Evolutionary conservation across 768 basidiomycete genomes (phyloP).

Genomic region (Cystobasidium tubakii): DNA sequence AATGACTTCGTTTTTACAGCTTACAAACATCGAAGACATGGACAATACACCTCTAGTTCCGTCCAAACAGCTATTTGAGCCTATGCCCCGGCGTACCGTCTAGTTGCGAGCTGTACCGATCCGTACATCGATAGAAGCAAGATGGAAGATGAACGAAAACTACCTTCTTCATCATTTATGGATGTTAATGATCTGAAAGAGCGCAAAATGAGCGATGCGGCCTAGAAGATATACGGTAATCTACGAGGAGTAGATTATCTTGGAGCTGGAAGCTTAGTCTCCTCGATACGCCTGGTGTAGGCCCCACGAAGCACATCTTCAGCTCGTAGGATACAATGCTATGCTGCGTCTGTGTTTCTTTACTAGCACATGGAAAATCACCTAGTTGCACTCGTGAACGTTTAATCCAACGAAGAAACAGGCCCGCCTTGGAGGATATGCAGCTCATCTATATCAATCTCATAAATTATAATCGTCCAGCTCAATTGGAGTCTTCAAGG

Average conservation of each 20-base stretch:
- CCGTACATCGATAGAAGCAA: neutral
- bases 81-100: neutral
- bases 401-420: neutral
- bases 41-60: constrained; percentile 3
- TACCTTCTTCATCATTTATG: neutral
- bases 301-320: no score
- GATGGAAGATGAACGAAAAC: constrained; percentile 1
- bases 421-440: constrained; percentile 22
- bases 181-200: neutral
- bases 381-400: constrained; percentile 2
- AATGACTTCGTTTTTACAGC: no score
- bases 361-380: constrained; percentile 15
- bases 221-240: neutral
- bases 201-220: neutral
- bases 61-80: neutral
- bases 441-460: constrained; percentile 24
- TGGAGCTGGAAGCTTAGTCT: constrained; percentile 19
- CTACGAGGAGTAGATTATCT: constrained; percentile 9
- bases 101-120: constrained; percentile 19
- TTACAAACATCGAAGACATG: neutral
- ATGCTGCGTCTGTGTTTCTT: no score
- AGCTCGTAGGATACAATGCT: no score
- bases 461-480: constrained; percentile 5
- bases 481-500: constrained; percentile 14
- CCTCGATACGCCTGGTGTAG: constrained; percentile 20